These are phyloP conservation scores for Fusarium napiforme DNA, from an alignment of 2,329 filamentous ascomycete genomes.

Conservation along the genomic window DNA sequence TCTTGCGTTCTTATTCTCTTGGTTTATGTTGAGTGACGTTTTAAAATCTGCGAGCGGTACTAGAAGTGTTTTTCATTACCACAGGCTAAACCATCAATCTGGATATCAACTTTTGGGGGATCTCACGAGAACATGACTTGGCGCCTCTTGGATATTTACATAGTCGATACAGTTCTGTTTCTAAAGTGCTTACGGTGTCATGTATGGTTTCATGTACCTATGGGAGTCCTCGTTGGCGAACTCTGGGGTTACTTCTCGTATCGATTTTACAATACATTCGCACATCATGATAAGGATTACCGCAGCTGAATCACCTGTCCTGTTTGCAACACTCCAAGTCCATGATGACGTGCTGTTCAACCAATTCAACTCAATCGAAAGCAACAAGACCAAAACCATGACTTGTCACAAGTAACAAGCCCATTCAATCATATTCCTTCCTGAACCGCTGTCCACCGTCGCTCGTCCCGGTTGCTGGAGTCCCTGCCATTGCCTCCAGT, in stretches of 20 bases:
- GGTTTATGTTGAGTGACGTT: neutral
- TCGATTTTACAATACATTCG: neutral
- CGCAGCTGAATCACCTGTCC: neutral
- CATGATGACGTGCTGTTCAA: neutral
- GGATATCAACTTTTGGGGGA: neutral
- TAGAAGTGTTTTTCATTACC: neutral
- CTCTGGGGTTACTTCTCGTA: neutral
- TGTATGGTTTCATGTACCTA: neutral
- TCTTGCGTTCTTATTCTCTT: neutral
- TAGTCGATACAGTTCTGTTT: neutral
- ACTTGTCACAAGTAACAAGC: neutral
- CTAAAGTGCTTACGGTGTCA: neutral
- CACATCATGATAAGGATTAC: neutral
- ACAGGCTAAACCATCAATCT: neutral
- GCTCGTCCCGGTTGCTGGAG: slow-evolving; percentile 2
- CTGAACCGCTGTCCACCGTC: slow-evolving; percentile 13
- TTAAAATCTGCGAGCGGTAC: neutral
- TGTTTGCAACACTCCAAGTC: neutral
- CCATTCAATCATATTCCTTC: neutral
- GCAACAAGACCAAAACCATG: neutral
- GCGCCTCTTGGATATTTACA: slow-evolving; percentile 1
- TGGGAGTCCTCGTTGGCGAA: neutral
- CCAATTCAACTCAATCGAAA: neutral
- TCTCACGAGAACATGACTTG: slow-evolving; percentile 32
- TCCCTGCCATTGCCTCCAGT: slow-evolving; percentile 30